A percentile compares a stretch with the other conserved stretches of the same genome.
Conservation (phyloP, 352 stramenopile species). For the Globisporangium mamillatum region DNA sequence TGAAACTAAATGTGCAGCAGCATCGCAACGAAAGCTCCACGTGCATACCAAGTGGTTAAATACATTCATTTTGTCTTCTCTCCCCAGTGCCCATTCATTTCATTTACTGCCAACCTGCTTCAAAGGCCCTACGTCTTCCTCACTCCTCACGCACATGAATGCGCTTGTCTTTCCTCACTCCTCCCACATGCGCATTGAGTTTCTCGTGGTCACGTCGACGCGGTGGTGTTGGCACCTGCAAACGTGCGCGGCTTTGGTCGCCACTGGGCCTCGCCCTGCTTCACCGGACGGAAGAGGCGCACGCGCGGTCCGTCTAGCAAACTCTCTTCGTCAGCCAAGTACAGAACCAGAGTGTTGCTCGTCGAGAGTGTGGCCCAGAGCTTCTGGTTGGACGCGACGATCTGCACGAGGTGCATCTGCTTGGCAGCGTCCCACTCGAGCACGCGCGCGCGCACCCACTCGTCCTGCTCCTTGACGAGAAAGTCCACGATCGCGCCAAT, state of each 20-base stretch:
- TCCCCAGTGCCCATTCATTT: no score
- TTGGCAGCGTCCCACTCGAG: conserved; percentile 63
- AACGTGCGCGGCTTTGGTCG: conserved; percentile 73
- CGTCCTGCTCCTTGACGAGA: conserved; percentile 57
- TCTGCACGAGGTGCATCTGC: conserved; percentile 66
- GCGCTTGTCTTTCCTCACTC: background rate
- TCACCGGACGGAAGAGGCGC: conserved; percentile 56
- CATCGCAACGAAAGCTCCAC: no score
- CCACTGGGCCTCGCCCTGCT: conserved; percentile 57
- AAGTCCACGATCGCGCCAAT: conserved; percentile 79
- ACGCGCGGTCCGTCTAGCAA: conserved; percentile 55
- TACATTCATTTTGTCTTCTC: no score
- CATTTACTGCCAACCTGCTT: no score
- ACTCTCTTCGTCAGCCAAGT: conserved; percentile 55
- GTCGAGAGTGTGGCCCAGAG: conserved; percentile 52
- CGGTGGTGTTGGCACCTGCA: conserved; percentile 6
- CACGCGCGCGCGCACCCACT: conserved; percentile 70
- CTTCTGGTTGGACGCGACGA: conserved; percentile 55
- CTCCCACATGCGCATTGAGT: background rate
- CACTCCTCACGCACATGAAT: no score
- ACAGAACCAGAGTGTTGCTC: conserved; percentile 67
- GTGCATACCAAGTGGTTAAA: no score
- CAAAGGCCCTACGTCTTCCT: no score
- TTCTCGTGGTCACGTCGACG: background rate
- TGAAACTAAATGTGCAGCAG: no score